A percentile compares a stretch with the other conserved stretches of the same genome.
These are phyloP conservation scores for Monosporozyma unispora DNA, from an alignment of 805 yeast genomes.

Conservation along the genomic window DNA sequence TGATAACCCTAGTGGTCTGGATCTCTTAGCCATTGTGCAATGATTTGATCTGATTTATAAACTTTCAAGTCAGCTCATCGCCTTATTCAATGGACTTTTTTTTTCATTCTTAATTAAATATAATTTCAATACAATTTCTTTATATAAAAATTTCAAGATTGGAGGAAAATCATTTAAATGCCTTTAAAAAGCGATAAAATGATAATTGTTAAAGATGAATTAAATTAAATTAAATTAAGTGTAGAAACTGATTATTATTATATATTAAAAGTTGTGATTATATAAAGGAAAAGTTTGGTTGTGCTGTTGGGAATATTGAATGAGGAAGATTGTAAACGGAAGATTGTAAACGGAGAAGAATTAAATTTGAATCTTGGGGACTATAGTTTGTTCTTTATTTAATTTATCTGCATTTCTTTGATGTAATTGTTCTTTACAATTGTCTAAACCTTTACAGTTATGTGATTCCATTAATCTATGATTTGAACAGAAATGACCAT, in stretches of 20 bases:
- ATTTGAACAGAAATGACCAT: slow-evolving; percentile 77
- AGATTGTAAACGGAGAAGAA: neutral
- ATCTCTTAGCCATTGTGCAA: slow-evolving; percentile 51
- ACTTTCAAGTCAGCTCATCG: neutral
- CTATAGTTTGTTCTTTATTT: slow-evolving; percentile 75
- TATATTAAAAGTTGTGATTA: too few species aligned
- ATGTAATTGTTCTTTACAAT: slow-evolving; percentile 74
- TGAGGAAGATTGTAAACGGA: neutral
- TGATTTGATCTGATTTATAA: neutral
- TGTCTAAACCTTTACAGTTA: slow-evolving; percentile 64
- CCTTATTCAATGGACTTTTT: neutral
- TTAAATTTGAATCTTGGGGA: slow-evolving; percentile 41
- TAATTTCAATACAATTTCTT: too few species aligned
- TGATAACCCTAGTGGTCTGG: slow-evolving; percentile 49
- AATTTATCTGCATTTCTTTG: slow-evolving; percentile 78
- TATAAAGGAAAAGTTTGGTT: neutral
- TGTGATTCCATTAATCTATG: slow-evolving; percentile 85
- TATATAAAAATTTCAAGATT: too few species aligned
- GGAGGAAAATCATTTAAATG: too few species aligned
- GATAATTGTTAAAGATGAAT: too few species aligned
- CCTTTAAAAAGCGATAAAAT: too few species aligned
- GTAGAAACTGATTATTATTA: too few species aligned
- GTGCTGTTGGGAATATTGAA: neutral
- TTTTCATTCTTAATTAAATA: too few species aligned
- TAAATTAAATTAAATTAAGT: too few species aligned